Conservation (phyloP, 2,329 filamentous ascomycete genomes). For the Fusarium temperatum region DNA sequence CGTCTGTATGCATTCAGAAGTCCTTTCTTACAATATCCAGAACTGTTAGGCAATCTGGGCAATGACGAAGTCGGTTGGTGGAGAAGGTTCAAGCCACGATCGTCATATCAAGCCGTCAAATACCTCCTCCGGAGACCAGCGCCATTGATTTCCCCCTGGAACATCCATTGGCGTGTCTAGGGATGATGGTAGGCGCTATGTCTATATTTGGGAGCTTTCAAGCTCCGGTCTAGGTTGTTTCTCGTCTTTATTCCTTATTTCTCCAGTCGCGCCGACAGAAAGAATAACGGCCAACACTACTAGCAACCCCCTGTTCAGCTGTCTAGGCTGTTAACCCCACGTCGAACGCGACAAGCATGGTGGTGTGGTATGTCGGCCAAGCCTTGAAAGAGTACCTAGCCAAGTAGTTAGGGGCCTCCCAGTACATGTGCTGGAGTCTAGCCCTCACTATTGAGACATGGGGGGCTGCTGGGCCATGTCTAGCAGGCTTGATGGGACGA, state of each 20-base stretch:
- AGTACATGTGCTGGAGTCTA: constrained; percentile 7
- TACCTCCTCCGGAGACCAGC: not conserved
- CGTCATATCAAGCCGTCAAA: constrained; percentile 30
- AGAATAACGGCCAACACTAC: constrained; percentile 10
- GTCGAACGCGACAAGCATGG: constrained; percentile 1
- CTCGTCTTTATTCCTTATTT: not conserved
- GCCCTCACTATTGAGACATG: constrained; percentile 12
- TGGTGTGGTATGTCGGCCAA: not conserved
- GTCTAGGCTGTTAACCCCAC: not conserved
- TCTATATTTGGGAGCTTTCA: not conserved
- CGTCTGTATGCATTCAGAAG: constrained; percentile 22
- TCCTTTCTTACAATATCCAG: constrained; percentile 19
- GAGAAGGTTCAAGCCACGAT: constrained; percentile 32
- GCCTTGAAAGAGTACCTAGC: not conserved
- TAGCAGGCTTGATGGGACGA: constrained; percentile 11
- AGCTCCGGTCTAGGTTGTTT: not conserved
- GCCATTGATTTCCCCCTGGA: constrained; percentile 34
- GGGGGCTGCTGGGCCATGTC: constrained; percentile 7
- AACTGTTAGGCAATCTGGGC: constrained; percentile 32
- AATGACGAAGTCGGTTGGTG: constrained; percentile 9
- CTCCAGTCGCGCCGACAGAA: constrained; percentile 1
- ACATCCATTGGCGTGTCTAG: constrained; percentile 22
- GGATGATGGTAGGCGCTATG: constrained; percentile 23
- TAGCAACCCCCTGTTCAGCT: constrained; percentile 21
- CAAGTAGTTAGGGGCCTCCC: not conserved